phyloP scores from a whole-genome alignment of 345 rosid genomes.

The Pelargonium nanum region DNA sequence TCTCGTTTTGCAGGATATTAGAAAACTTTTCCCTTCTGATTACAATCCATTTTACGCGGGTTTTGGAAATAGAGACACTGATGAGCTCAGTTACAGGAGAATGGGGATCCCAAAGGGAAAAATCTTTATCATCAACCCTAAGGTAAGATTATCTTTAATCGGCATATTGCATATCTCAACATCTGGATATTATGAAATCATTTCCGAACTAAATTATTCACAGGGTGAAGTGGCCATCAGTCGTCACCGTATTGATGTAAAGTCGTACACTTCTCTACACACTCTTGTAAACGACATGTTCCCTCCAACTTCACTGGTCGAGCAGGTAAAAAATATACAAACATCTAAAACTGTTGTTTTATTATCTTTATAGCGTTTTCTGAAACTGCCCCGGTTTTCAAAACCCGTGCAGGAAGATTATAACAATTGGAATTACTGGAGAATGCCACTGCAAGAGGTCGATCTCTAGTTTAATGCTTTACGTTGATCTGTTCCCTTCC shows the following conservation, averaged over 20 bases:
- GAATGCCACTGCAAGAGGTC: constrained; percentile 47
- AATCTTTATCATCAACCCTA: constrained; percentile 89
- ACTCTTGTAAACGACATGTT: constrained; percentile 80
- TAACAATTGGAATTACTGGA: constrained; percentile 93
- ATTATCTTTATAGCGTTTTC: background rate
- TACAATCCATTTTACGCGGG: constrained; percentile 97
- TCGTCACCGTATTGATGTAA: constrained; percentile 49
- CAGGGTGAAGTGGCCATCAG: constrained; percentile 91
- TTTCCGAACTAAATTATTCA: constrained; percentile 4
- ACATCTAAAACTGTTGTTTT: background rate
- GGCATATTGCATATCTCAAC: background rate
- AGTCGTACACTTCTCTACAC: constrained; percentile 69
- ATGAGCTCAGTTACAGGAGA: constrained; percentile 88
- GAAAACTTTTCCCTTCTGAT: constrained; percentile 71
- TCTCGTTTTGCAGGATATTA: constrained; percentile 52
- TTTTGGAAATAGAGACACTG: constrained; percentile 96
- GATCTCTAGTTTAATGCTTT: constrained; percentile 23
- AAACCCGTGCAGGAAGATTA: constrained; percentile 67
- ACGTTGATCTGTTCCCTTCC: too few relatives aligned
- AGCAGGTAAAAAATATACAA: constrained; percentile 37
- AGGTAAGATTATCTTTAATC: constrained; percentile 33
- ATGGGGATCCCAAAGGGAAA: constrained; percentile 92
- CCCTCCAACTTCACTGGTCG: constrained; percentile 43
- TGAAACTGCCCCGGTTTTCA: background rate
- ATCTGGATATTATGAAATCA: background rate